phyloP scores from a whole-genome alignment of 2,329 filamentous ascomycete genomes.

The Alternaria sp. region DNA sequence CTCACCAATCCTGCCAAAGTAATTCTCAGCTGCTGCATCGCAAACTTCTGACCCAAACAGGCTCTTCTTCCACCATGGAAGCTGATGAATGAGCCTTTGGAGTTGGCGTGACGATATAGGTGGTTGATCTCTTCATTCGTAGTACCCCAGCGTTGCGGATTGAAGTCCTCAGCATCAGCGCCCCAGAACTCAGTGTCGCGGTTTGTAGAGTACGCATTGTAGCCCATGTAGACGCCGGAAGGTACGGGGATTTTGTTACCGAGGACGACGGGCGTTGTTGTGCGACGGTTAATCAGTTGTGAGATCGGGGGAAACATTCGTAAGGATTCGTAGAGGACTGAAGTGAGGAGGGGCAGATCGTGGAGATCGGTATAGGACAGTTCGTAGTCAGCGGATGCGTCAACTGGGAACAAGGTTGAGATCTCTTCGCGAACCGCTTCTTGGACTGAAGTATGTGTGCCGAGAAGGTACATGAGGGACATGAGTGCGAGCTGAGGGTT shows the following conservation, averaged over 20 bases:
- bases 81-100: constrained; percentile 53
- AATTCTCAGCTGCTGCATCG: constrained; percentile 51
- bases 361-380: constrained; percentile 39
- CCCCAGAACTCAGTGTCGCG: constrained; percentile 42
- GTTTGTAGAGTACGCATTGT: constrained; percentile 42
- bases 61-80: constrained; percentile 55
- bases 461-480: constrained; percentile 39
- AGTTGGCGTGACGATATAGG: constrained; percentile 49
- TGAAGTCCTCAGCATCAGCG: constrained; percentile 47
- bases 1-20: constrained; percentile 45
- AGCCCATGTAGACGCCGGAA: constrained; percentile 37
- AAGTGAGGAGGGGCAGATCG: constrained; percentile 55
- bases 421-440: constrained; percentile 33
- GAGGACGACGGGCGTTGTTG: constrained; percentile 41
- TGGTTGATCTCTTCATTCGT: constrained; percentile 49
- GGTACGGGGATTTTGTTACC: constrained; percentile 34
- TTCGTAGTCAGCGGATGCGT: constrained; percentile 27
- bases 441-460: constrained; percentile 31
- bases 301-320: constrained; percentile 61
- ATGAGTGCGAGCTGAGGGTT: constrained; percentile 39
- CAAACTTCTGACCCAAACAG: constrained; percentile 56
- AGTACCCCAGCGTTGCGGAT: constrained; percentile 53
- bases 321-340: constrained; percentile 58
- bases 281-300: constrained; percentile 59
- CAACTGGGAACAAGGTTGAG: constrained; percentile 22